Conservation (phyloP, 257 asterid species). For the Haberlea rhodopensis region DNA sequence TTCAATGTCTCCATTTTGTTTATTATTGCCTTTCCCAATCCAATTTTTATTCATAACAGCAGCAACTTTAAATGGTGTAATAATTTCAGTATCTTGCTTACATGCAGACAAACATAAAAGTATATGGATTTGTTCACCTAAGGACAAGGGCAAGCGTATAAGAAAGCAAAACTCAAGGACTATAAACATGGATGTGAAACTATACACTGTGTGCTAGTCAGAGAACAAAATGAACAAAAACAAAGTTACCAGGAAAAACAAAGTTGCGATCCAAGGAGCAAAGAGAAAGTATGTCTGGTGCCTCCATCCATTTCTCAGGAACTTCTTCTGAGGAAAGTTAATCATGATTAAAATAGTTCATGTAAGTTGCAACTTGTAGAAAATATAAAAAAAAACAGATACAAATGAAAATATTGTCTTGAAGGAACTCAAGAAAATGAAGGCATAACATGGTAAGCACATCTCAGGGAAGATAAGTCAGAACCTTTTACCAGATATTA, state of each 20-base stretch:
- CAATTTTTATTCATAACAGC: slow-evolving; percentile 53
- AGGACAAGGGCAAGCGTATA: slow-evolving; percentile 4
- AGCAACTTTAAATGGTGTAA: slow-evolving; percentile 64
- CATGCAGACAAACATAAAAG: slow-evolving; percentile 51
- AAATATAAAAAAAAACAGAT: slow-evolving; percentile 16
- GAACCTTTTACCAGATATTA: background rate
- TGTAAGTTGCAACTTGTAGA: slow-evolving; percentile 4
- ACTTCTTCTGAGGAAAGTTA: slow-evolving; percentile 38
- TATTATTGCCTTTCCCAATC: slow-evolving; percentile 29
- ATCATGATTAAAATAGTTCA: slow-evolving; percentile 22
- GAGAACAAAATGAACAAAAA: background rate
- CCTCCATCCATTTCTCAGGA: slow-evolving; percentile 53
- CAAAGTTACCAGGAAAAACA: slow-evolving; percentile 56
- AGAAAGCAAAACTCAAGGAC: slow-evolving; percentile 1
- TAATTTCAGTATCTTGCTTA: slow-evolving; percentile 56
- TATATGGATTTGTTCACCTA: slow-evolving; percentile 56
- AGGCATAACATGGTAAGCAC: slow-evolving; percentile 8
- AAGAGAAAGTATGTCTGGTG: slow-evolving; percentile 42
- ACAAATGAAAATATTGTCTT: slow-evolving; percentile 4
- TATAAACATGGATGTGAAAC: slow-evolving; percentile 4
- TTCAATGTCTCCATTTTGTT: slow-evolving; percentile 31
- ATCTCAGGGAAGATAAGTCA: background rate
- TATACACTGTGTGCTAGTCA: background rate
- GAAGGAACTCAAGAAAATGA: slow-evolving; percentile 8
- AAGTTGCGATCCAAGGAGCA: slow-evolving; percentile 48